Evolutionary conservation across 257 asterid genomes (phyloP).

Genomic region (Fraxinus cuspidata): DNA sequence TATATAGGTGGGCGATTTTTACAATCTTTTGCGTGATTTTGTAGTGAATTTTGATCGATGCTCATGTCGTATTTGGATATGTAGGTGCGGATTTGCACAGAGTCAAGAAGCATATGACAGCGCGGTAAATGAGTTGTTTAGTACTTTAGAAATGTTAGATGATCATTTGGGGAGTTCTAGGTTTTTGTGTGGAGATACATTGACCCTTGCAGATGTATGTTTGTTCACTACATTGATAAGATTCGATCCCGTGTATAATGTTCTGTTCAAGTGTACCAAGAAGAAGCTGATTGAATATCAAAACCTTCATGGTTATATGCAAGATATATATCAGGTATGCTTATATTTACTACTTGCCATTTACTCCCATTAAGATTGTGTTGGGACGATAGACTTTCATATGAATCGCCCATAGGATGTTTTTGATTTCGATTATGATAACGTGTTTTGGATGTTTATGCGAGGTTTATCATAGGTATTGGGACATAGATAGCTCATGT

Average conservation of each 20-base stretch:
- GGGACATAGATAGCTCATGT: background rate
- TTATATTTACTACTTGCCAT: background rate
- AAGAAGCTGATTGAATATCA: constrained; percentile 79
- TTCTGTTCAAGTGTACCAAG: constrained; percentile 91
- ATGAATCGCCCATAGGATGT: background rate
- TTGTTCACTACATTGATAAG: constrained; percentile 87
- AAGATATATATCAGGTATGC: constrained; percentile 90
- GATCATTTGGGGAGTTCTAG: constrained; percentile 62
- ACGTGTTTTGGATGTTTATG: background rate
- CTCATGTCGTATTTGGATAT: background rate
- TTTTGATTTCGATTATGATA: background rate
- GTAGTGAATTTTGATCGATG: background rate
- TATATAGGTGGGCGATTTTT: constrained; percentile 55
- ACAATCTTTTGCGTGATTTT: background rate
- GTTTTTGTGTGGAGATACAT: constrained; percentile 73
- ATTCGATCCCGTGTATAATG: constrained; percentile 82
- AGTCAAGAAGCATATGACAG: constrained; percentile 83
- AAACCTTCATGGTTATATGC: constrained; percentile 69
- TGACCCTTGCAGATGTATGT: constrained; percentile 89
- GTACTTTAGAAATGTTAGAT: constrained; percentile 62
- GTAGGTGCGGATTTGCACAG: constrained; percentile 96
- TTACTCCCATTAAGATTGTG: background rate
- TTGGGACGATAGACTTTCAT: background rate
- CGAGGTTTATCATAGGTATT: background rate
- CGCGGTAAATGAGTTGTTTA: constrained; percentile 65